Base-by-base conservation (phyloP, 306 rosid species). In the Acacia confusa region DNA sequence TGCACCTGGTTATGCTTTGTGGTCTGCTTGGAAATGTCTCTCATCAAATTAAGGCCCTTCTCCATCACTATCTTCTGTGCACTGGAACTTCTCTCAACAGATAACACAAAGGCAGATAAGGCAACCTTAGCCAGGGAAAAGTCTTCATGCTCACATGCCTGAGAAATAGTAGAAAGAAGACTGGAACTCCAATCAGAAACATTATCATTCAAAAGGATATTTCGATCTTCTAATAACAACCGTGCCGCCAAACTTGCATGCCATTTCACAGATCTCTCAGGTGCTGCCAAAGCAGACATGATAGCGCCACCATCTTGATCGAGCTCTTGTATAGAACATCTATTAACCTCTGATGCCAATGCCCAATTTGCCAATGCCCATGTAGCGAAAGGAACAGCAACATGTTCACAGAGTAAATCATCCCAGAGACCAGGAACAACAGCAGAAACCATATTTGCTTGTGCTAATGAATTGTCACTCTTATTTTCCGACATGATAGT, bases 291-390 rank as follows among this genome's bases (percentile, higher is more conserved):
- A 84, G 98, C 94, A 82, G 96, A 89, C 97, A 93, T 89, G 78
- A 95, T 88, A 77, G 97, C 98, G 22, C 86, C 84, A 58, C 99
- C 99, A 89, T 92, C 94, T 60, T 86, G 92, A 88, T 95, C 99
- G 65, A 93, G 88, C 78, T 92, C 97, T 78, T 89, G 94, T 76
- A 95, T 95, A 32, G 25, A 88, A 72, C 87, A 87, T 86, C 97
- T 91, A 86, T 95, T 95, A 70, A 70, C 79, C 74, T 84, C 85
- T 25, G 99, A 95, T 47, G 99, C 86, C 28, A 55, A 87, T 30
- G 98, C 95, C 98, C 99, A 95, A 84, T 90, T 95, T 79, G 98
- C 99, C 85, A 95, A 85, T 72, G 99, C 99, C 98, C 99, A 95
- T 13, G 99, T 84, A 61, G 99, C 98, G 86, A 93, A 95, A 84